Conservation (phyloP, 768 basidiomycete genomes). For the Mycena alexandri region DNA sequence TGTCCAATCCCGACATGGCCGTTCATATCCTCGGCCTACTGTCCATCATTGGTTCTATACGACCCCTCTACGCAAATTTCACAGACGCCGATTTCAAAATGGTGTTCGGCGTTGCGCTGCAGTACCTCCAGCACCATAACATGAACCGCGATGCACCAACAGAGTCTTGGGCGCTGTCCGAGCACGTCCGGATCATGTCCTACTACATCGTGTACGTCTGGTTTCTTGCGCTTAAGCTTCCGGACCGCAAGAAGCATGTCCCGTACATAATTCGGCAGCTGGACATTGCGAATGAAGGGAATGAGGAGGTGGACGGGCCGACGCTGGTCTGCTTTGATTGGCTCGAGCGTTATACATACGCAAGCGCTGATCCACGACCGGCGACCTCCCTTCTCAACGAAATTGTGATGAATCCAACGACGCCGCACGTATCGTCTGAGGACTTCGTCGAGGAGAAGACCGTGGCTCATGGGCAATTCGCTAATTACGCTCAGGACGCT, state of each 20-base stretch:
- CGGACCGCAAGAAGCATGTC: slow-evolving; percentile 84
- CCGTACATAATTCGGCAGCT: slow-evolving; percentile 90
- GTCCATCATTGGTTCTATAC: slow-evolving; percentile 85
- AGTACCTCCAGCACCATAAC: slow-evolving; percentile 94
- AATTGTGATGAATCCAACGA: slow-evolving; percentile 75
- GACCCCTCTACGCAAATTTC: slow-evolving; percentile 87
- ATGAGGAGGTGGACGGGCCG: slow-evolving; percentile 81
- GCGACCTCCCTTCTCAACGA: slow-evolving; percentile 83
- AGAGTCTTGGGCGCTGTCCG: slow-evolving; percentile 88
- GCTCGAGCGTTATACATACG: slow-evolving; percentile 95
- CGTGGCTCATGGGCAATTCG: slow-evolving; percentile 89
- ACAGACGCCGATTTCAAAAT: slow-evolving; percentile 91
- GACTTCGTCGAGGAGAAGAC: slow-evolving; percentile 70
- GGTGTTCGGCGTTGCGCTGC: slow-evolving; percentile 94
- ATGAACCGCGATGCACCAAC: slow-evolving; percentile 64
- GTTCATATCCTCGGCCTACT: slow-evolving; percentile 97
- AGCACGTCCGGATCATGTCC: slow-evolving; percentile 90
- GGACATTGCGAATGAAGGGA: slow-evolving; percentile 85
- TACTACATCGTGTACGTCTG: slow-evolving; percentile 94
- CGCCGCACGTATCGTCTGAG: slow-evolving; percentile 49
- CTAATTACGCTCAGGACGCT: slow-evolving; percentile 86
- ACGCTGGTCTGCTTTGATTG: slow-evolving; percentile 99
- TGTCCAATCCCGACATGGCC: slow-evolving; percentile 93
- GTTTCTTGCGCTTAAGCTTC: slow-evolving; percentile 90
- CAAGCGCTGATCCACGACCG: slow-evolving; percentile 92